Base-by-base conservation (phyloP, 495 filamentous ascomycete species). In the Xeromyces bisporus region DNA sequence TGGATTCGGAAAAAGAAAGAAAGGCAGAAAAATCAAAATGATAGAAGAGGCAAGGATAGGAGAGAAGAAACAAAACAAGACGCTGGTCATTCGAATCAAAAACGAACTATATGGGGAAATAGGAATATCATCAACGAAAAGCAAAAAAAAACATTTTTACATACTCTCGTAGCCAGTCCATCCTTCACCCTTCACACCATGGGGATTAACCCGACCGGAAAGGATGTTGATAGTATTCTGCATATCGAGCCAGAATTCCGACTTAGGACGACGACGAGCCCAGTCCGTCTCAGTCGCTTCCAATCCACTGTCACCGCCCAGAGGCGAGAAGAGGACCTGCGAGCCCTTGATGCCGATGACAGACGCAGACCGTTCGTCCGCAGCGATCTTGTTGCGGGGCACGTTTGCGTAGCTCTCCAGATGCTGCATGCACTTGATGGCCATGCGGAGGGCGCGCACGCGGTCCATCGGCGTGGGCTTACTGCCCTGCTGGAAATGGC, bases 401-500 rank as follows among this genome's bases (percentile, higher is more conserved):
- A 69, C 69, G 7, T 68, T 71, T 1, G 71, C 73, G 39, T 72
- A 91, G 16, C 59, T 55, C 55, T 99, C 91, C 5, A 99, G 55
- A 42, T 91, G 80, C 55, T 92, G 73, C 40, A 96, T 74, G 47
- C 80, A 87, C 48, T 78, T 80, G 46, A 96, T 86, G 10, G 86
- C 82, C 44, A 99, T 72, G 28, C 91, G 71, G 7, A 93, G 73
- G 2, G 91, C 89, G 34, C 91, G 76, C 28, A 86, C 83, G 34
- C 91, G 76, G 53, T 99, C 91, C 87, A 96, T 94, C 3, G 86
- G 74, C 1, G 81, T 86, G 0, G 91, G 91, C 14, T 78, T 83
- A 23, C 85, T 85, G 44, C 89, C 89, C 55, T 97, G 86, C 52
- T 94, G 89, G 42, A 94, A 89, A 55, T 97, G 89, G 13, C 91